phyloP scores from a whole-genome alignment of 2,329 filamentous ascomycete species.

The Hymenoscyphus salicellus region DNA sequence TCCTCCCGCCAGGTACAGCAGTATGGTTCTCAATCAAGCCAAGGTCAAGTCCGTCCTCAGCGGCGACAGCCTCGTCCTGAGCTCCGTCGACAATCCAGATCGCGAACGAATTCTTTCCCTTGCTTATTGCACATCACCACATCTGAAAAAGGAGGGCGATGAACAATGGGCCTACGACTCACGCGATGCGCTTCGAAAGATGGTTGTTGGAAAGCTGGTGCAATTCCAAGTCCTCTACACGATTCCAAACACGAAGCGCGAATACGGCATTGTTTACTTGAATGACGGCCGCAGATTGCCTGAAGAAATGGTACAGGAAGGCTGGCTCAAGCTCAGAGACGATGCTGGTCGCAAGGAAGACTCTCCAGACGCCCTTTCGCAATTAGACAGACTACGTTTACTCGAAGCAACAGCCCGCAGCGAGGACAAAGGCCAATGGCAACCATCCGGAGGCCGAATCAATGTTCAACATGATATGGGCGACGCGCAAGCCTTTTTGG shows the following conservation, averaged over 20 bases:
- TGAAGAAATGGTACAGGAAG: conserved; percentile 79
- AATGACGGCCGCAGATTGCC: conserved; percentile 75
- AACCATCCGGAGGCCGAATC: conserved; percentile 61
- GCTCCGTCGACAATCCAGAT: conserved; percentile 74
- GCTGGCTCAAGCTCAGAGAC: conserved; percentile 90
- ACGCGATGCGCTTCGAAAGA: conserved; percentile 82
- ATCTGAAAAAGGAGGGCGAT: conserved; percentile 82
- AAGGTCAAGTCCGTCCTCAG: conserved; percentile 92
- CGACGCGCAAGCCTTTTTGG: conserved; percentile 71
- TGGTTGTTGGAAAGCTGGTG: conserved; percentile 81
- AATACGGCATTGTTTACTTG: conserved; percentile 80
- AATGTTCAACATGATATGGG: conserved; percentile 79
- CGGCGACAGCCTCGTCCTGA: conserved; percentile 85
- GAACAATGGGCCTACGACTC: conserved; percentile 93
- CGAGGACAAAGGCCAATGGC: conserved; percentile 80
- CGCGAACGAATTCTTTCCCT: conserved; percentile 85
- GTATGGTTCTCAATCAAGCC: conserved; percentile 46
- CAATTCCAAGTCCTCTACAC: conserved; percentile 85
- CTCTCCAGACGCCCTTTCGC: conserved; percentile 66
- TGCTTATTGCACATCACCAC: conserved; percentile 86
- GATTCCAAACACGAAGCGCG: conserved; percentile 77
- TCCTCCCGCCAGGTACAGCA: conserved; percentile 33
- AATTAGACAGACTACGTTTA: conserved; percentile 73
- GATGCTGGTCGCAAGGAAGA: conserved; percentile 92
- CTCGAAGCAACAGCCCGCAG: conserved; percentile 75